These are phyloP conservation scores for Nakaseomyces kungkrabaensis DNA, from an alignment of 1,139 yeast species.

Conservation along the genomic window DNA sequence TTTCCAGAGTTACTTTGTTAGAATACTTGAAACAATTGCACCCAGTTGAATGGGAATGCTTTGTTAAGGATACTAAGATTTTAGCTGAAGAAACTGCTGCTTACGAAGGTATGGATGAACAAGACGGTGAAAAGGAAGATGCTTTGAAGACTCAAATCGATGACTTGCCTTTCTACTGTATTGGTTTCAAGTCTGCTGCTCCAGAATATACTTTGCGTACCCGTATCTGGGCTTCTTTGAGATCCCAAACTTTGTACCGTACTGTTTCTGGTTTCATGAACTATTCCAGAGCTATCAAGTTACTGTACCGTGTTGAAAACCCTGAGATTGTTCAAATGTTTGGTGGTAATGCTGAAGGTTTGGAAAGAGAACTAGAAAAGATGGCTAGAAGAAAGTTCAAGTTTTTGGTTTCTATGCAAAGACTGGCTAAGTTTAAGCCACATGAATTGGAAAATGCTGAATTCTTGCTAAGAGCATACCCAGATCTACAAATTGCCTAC, in stretches of 20 bases:
- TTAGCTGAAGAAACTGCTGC: conserved; percentile 96
- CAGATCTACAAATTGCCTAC: conserved; percentile 96
- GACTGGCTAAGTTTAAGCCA: conserved; percentile 92
- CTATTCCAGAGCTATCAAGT: conserved; percentile 94
- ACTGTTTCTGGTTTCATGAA: conserved; percentile 99
- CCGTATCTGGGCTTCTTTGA: conserved; percentile 97
- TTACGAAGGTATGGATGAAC: conserved; percentile 62
- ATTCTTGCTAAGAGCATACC: conserved; percentile 95
- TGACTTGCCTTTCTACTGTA: conserved; percentile 95
- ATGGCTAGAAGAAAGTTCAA: conserved; percentile 99
- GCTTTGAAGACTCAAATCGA: conserved; percentile 84
- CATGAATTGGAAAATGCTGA: conserved; percentile 98
- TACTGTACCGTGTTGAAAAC: conserved; percentile 95
- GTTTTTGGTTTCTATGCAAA: conserved; percentile 96
- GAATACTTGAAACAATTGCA: conserved; percentile 96
- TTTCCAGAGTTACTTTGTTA: conserved; percentile 88
- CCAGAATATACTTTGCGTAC: conserved; percentile 98
- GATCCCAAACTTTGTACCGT: conserved; percentile 96
- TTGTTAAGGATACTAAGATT: conserved; percentile 95
- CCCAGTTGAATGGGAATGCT: conserved; percentile 99
- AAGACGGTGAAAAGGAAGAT: conserved; percentile 52
- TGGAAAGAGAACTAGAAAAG: conserved; percentile 92
- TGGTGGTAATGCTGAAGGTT: conserved; percentile 93
- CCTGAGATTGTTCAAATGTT: conserved; percentile 97
- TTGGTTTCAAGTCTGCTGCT: conserved; percentile 98